Percentiles rank a stretch among this genome's conserved stretches.
Conservation (phyloP, 1,284 basidiomycete genomes). For the Ustilago hordei region DNA sequence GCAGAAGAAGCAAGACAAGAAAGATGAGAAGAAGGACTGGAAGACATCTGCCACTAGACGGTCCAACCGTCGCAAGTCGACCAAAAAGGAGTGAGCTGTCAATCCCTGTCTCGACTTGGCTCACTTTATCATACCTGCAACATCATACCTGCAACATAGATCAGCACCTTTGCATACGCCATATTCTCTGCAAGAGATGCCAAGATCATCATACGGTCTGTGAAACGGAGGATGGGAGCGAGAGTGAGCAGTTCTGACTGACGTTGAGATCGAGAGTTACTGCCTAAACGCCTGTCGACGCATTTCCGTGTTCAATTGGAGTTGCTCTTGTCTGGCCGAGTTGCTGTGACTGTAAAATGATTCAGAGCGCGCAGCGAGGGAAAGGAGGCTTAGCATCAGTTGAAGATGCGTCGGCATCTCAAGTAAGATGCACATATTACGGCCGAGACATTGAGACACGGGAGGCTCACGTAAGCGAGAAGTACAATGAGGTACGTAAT, state of each 20-base stretch:
- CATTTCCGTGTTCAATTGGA: constrained; percentile 1
- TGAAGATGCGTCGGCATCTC: too few relatives aligned
- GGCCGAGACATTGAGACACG: too few relatives aligned
- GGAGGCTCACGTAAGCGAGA: too few relatives aligned
- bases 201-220: neutral
- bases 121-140: neutral
- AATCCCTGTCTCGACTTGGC: neutral
- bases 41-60: constrained; percentile 31
- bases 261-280: neutral
- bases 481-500: too few relatives aligned
- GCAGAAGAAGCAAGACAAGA: constrained; percentile 17
- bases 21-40: constrained; percentile 16
- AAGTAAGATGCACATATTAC: too few relatives aligned
- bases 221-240: neutral
- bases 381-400: neutral
- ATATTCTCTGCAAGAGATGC: neutral
- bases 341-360: too few relatives aligned
- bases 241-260: neutral
- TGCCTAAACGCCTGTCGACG: neutral
- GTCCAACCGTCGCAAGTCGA: constrained; percentile 26
- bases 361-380: neutral
- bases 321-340: neutral
- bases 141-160: constrained; percentile 4
- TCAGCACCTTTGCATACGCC: neutral
- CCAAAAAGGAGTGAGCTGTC: constrained; percentile 21